Evolutionary conservation across 2,329 filamentous ascomycete genomes (phyloP), one percentile per base, ranked within the genome.

Genomic region (Claviceps cyperi): DNA sequence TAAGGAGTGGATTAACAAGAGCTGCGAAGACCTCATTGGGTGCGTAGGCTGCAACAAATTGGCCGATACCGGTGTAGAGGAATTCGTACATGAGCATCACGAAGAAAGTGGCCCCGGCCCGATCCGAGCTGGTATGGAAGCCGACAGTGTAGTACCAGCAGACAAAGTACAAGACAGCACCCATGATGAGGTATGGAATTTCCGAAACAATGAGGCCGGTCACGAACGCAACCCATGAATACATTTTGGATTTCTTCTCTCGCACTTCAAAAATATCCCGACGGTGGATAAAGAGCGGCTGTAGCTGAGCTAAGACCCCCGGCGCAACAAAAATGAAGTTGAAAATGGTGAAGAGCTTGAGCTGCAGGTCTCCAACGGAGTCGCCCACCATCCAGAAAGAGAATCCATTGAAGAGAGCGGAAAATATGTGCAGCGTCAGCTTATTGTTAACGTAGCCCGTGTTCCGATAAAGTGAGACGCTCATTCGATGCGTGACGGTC

Each of bases 401-500:
- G 55, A 81, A 81, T 1, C 77, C 78, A 57, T 77, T 80, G 64
- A 81, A 78, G 0, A 81, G 68, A 0, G 72, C 75, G 0, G 70
- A 71, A 14, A 67, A 64, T 21, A 81, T 64, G 57, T 81, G 77
- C 1, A 81, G 65, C 0, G 68, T 63, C 1, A 83, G 62, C 63
- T 83, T 83, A 69, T 78, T 83, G 61, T 78, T 77, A 50, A 81
- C 63, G 54, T 86, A 86, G 48, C 82, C 77, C 0, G 71, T 74
- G 60, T 85, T 86, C 50, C 84, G 74, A 66, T 71, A 87, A 5
- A 86, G 68, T 0, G 81, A 70, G 0, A 77, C 59, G 55, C 79
- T 80, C 65, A 73, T 77, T 28, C 86, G 83, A 3, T 75, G 63
- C 8, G 77, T 75, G 43, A 86, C 83, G 49, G 84, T 71, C 55